Base-by-base conservation (phyloP, 2,329 filamentous ascomycete species). In the Lasiodiplodia sp. region DNA sequence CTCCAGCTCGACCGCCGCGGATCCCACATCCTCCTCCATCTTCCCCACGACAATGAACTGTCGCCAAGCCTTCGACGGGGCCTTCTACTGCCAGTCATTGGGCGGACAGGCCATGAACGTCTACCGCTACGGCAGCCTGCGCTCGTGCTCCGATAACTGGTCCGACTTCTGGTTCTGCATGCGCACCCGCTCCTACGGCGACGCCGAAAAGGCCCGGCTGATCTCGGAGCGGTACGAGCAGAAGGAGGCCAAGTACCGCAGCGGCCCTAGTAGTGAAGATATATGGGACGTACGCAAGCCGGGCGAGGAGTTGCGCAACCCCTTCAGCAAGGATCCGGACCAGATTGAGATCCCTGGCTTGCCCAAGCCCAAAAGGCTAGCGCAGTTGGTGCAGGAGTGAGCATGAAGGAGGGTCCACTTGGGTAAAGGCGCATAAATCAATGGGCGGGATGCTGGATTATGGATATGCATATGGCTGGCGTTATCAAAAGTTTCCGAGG, bases 81-180 rank as follows among this genome's bases (percentile, higher is more conserved):
- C 95, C 69, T 97, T 95, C 87, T 93, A 95, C 85, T 99, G 96
- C 86, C 92, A 96, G 78, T 93, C 91, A 0, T 85, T 97, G 10
- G 94, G 93, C 66, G 94, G 95, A 0, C 94, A 98, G 79, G 97
- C 94, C 85, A 94, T 92, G 75, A 90, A 93, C 75, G 87, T 98
- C 47, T 99, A 98, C 85, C 91, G 96, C 49, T 91, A 93, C 77
- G 96, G 96, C 70, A 83, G 85, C 52, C 83, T 97, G 75, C 88
- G 91, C 55, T 86, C 87, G 3, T 99, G 96, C 85, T 88, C 85
- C 70, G 91, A 96, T 72, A 90, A 94, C 71, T 97, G 95, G 94
- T 87, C 91, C 70, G 92, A 97, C 80, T 98, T 97, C 81, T 97
- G 94, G 92, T 95, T 97, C 83, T 99, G 96, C 85, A 97, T 98